These are phyloP conservation scores for Hibiscus syriacus DNA, from an alignment of 345 rosid species.

Conservation along the genomic window DNA sequence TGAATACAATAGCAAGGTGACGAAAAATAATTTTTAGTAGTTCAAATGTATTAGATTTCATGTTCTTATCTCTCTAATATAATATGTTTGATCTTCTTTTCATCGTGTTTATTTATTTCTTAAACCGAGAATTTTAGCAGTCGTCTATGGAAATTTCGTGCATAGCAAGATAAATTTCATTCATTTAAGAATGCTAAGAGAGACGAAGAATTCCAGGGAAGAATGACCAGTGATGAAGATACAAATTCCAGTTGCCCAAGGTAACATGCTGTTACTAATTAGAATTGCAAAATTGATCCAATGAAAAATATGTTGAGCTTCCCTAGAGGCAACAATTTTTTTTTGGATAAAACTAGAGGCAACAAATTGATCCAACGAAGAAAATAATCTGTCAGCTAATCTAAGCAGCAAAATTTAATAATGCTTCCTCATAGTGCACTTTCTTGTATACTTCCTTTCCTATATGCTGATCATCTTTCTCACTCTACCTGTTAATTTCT, in stretches of 20 bases:
- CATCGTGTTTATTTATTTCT: not conserved
- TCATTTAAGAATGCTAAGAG: too few species aligned
- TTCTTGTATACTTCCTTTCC: not conserved
- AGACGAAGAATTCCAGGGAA: too few species aligned
- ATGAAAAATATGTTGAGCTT: not conserved
- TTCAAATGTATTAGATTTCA: too few species aligned
- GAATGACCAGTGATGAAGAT: too few species aligned
- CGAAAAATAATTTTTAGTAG: too few species aligned
- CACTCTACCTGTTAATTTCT: not conserved
- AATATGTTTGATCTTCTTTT: not conserved
- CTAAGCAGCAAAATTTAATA: not conserved
- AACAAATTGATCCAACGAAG: not conserved
- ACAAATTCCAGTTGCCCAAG: too few species aligned
- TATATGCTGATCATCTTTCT: not conserved
- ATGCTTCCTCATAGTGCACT: not conserved
- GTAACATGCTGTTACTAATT: too few species aligned
- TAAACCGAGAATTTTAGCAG: not conserved
- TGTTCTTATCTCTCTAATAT: too few species aligned
- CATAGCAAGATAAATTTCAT: not conserved
- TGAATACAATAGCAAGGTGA: too few species aligned
- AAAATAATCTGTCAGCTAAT: not conserved
- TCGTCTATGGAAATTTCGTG: not conserved
- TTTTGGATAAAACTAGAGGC: too few species aligned
- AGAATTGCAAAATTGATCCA: too few species aligned
- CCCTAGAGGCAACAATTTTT: too few species aligned